A percentile compares a stretch with the other conserved stretches of the same genome.
Conservation (phyloP, 192 early-diverging fungal species). For the Coemansia sp. region DNA sequence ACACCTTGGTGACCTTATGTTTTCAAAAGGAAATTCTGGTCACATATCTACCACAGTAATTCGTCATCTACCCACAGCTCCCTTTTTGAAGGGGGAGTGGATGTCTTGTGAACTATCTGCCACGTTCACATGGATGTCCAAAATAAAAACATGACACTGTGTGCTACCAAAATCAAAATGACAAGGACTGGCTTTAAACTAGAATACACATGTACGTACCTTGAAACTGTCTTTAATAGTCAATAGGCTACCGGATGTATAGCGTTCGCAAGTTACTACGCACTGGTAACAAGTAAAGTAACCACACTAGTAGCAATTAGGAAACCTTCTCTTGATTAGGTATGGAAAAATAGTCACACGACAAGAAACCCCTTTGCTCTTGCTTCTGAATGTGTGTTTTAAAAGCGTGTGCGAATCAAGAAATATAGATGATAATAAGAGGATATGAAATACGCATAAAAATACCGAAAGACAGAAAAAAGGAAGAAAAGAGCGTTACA, state of each 20-base stretch:
- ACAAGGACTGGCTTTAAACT: too few relatives aligned
- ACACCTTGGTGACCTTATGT: too few relatives aligned
- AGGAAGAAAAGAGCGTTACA: conserved; percentile 11
- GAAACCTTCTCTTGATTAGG: neutral
- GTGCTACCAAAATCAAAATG: too few relatives aligned
- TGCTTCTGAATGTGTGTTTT: neutral
- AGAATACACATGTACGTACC: too few relatives aligned
- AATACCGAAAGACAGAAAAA: neutral
- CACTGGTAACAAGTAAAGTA: neutral
- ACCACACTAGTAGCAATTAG: neutral
- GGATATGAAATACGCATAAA: neutral
- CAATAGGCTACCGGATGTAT: too few relatives aligned
- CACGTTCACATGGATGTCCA: too few relatives aligned
- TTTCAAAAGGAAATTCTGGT: neutral
- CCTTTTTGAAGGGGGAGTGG: too few relatives aligned
- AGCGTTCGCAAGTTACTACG: neutral
- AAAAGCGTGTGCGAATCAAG: neutral
- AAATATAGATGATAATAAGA: neutral
- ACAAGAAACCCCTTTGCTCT: neutral
- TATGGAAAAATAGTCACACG: neutral
- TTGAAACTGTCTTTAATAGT: too few relatives aligned
- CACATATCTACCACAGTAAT: conserved; percentile 3
- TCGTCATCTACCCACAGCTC: neutral
- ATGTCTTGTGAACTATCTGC: too few relatives aligned
- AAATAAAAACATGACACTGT: too few relatives aligned